phyloP scores from a whole-genome alignment of 192 early-diverging fungal genomes.

The Dissophora globulifera region DNA sequence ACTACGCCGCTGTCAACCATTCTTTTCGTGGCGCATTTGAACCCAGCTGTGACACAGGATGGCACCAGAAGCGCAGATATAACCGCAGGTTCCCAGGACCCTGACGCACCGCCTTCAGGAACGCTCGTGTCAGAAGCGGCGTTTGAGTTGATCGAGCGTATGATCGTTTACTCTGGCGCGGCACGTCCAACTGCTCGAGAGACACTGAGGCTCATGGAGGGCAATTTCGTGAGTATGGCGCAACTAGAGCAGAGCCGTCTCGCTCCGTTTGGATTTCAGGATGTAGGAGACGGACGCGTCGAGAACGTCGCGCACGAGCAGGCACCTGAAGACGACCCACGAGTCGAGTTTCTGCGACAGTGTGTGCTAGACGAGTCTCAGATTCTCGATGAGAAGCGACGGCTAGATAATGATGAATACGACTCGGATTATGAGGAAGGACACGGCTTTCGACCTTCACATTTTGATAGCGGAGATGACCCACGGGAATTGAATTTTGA shows the following conservation, averaged over 20 bases:
- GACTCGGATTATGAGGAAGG: too few relatives aligned
- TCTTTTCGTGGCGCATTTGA: constrained; percentile 1
- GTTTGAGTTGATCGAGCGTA: constrained; percentile 27
- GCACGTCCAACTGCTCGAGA: constrained; percentile 18
- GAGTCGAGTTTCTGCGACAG: neutral
- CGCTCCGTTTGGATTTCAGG: too few relatives aligned
- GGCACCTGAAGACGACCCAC: too few relatives aligned
- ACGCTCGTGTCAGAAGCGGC: constrained; percentile 8
- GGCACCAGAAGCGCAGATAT: neutral
- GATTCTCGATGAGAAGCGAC: neutral
- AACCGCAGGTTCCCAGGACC: neutral
- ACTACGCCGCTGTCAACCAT: constrained; percentile 14
- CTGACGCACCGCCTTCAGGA: constrained; percentile 5
- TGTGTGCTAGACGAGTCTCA: neutral
- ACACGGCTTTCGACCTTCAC: too few relatives aligned
- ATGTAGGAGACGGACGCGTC: too few relatives aligned
- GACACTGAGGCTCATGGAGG: constrained; percentile 14
- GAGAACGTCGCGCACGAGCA: too few relatives aligned
- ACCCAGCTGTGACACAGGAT: too few relatives aligned
- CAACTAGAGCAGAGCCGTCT: neutral
- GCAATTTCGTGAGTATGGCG: constrained; percentile 1
- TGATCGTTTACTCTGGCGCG: constrained; percentile 29
- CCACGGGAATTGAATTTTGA: neutral
- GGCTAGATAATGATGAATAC: neutral
- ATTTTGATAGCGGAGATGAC: neutral